phyloP scores from a whole-genome alignment of 2,329 filamentous ascomycete genomes.

The Mycosphaerella arachidis region DNA sequence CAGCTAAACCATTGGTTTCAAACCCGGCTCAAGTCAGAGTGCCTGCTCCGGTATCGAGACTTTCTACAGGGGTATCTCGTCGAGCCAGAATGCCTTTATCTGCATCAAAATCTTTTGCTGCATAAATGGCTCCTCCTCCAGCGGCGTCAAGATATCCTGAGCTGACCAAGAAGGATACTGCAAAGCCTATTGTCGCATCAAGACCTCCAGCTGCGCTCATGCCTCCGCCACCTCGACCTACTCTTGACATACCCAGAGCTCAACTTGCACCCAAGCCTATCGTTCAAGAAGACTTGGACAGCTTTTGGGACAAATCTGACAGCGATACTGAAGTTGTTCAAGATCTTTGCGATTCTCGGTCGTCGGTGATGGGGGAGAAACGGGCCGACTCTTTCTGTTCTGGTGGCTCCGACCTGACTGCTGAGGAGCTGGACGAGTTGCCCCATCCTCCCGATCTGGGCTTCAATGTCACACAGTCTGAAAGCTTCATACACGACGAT shows the following conservation, averaged over 20 bases:
- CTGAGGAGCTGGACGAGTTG: slow-evolving; percentile 39
- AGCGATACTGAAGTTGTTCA: slow-evolving; percentile 44
- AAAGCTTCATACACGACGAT: slow-evolving; percentile 33
- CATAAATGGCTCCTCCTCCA: background rate
- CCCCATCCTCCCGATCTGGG: slow-evolving; percentile 22
- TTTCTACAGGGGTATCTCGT: background rate
- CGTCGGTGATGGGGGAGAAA: background rate
- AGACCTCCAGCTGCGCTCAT: slow-evolving; percentile 4
- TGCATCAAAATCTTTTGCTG: background rate
- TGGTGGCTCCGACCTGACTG: slow-evolving; percentile 36
- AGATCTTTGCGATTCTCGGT: slow-evolving; percentile 33
- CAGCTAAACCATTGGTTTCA: background rate
- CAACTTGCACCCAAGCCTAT: background rate
- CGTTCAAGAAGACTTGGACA: slow-evolving; percentile 20
- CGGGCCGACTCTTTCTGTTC: slow-evolving; percentile 35
- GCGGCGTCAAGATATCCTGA: background rate
- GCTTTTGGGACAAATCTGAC: slow-evolving; percentile 39
- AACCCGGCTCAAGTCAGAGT: background rate
- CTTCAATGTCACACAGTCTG: slow-evolving; percentile 32
- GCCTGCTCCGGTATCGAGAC: background rate
- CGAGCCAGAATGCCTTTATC: background rate
- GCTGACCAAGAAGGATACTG: background rate
- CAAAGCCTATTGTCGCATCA: background rate
- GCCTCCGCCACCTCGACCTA: slow-evolving; percentile 7
- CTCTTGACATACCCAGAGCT: background rate